Conservation (phyloP, 2,329 filamentous ascomycete species). For the Fusarium miscanthi region DNA sequence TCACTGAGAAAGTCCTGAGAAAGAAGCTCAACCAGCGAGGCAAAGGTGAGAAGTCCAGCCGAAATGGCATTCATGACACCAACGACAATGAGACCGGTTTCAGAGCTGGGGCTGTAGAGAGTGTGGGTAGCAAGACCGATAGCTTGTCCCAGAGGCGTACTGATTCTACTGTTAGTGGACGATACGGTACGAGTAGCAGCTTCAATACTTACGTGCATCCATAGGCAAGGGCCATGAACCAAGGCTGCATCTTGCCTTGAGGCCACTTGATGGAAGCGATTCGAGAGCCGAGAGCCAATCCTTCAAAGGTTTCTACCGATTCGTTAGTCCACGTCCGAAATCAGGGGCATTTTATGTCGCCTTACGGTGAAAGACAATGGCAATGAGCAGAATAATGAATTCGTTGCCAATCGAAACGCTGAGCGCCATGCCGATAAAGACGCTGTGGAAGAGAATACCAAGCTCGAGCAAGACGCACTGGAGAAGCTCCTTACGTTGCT, state of each 20-base stretch:
- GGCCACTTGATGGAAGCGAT: slow-evolving; percentile 67
- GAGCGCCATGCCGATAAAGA: slow-evolving; percentile 87
- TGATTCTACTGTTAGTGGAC: slow-evolving; percentile 47
- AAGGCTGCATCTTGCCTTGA: slow-evolving; percentile 58
- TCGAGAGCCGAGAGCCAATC: slow-evolving; percentile 72
- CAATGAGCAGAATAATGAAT: slow-evolving; percentile 82
- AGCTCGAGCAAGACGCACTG: slow-evolving; percentile 83
- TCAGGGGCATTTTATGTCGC: rapidly evolving
- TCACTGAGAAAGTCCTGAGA: slow-evolving; percentile 78
- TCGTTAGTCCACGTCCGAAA: neutral
- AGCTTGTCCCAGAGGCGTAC: slow-evolving; percentile 78
- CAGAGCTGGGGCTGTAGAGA: slow-evolving; percentile 74
- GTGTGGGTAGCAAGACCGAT: slow-evolving; percentile 77
- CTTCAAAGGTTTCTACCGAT: slow-evolving; percentile 59
- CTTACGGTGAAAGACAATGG: slow-evolving; percentile 78
- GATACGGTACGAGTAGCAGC: neutral
- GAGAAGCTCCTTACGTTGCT: slow-evolving; percentile 72
- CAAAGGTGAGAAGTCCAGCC: slow-evolving; percentile 76
- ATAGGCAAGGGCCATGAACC: slow-evolving; percentile 68
- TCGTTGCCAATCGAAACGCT: slow-evolving; percentile 80
- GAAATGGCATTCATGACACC: slow-evolving; percentile 81
- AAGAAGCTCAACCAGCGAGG: slow-evolving; percentile 76
- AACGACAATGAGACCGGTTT: slow-evolving; percentile 74
- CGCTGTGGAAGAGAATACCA: slow-evolving; percentile 71
- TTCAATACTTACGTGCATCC: slow-evolving; percentile 59